Percentiles rank a stretch among this genome's conserved stretches.
Conservation (phyloP, 2,329 filamentous ascomycete species). For the Stachybotrys elegans region DNA sequence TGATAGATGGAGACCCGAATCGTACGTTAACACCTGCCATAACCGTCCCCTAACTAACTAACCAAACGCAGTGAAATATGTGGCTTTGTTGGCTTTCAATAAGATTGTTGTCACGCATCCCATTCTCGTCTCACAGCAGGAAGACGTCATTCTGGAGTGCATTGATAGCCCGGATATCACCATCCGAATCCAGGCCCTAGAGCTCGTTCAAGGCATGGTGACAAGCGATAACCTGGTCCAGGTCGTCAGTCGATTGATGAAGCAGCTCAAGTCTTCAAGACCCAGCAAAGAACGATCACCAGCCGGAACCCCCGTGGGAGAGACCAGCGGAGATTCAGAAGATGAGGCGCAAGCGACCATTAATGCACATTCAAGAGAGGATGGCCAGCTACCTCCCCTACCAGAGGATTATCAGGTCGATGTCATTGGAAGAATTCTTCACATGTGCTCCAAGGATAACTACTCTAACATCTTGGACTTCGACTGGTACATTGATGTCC, state of each 20-base stretch:
- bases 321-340: conserved; percentile 41
- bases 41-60: conserved; percentile 6
- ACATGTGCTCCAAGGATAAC: conserved; percentile 85
- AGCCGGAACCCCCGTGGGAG: conserved; percentile 39
- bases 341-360: conserved; percentile 43
- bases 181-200: conserved; percentile 86
- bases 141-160: conserved; percentile 94
- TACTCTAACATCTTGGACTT: conserved; percentile 86
- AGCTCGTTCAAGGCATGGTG: conserved; percentile 91
- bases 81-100: conserved; percentile 90
- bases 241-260: conserved; percentile 82
- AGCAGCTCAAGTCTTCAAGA: conserved; percentile 69
- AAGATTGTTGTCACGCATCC: conserved; percentile 89
- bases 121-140: conserved; percentile 81
- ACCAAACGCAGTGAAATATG: conserved; percentile 74
- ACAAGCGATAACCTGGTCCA: conserved; percentile 77
- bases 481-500: conserved; percentile 92
- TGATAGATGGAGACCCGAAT: conserved; percentile 90
- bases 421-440: conserved; percentile 76
- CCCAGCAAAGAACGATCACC: conserved; percentile 42
- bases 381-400: conserved; percentile 51
- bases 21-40: conserved; percentile 46
- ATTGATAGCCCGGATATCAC: conserved; percentile 95
- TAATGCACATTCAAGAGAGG: conserved; percentile 24
- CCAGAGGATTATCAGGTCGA: conserved; percentile 82